These are phyloP conservation scores for Stereocaulon alpinum DNA, from an alignment of 495 filamentous ascomycete species.

Conservation along the genomic window DNA sequence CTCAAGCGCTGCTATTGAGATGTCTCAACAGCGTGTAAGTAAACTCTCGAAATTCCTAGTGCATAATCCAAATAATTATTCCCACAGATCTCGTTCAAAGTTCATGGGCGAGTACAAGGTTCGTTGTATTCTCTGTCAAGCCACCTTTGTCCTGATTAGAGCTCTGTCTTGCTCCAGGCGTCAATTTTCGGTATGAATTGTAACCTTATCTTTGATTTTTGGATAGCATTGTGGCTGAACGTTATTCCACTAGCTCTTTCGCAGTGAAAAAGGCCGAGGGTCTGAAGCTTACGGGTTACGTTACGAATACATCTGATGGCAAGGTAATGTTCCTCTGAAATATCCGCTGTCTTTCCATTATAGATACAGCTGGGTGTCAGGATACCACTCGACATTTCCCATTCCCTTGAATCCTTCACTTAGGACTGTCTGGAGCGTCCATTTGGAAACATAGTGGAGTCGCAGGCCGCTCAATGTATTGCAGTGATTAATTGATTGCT, in stretches of 20 bases:
- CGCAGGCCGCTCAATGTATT: background rate
- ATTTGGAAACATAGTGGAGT: background rate
- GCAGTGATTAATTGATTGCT: background rate
- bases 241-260: constrained; percentile 45
- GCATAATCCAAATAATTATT: background rate
- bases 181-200: constrained; percentile 64
- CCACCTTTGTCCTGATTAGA: background rate
- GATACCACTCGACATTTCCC: background rate
- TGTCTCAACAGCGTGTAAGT: constrained; percentile 18
- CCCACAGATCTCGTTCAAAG: constrained; percentile 39
- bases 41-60: background rate
- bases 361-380: background rate
- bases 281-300: constrained; percentile 64
- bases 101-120: constrained; percentile 46
- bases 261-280: constrained; percentile 56
- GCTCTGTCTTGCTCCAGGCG: constrained; percentile 36
- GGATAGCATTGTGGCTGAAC: constrained; percentile 12
- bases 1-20: background rate
- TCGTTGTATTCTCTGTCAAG: constrained; percentile 7
- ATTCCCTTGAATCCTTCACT: background rate
- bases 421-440: too few species aligned
- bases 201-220: background rate
- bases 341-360: background rate
- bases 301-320: constrained; percentile 63
- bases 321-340: constrained; percentile 39